Evolutionary conservation across 2,329 filamentous ascomycete genomes (phyloP).

Genomic region (Epichloe gansuensis): DNA sequence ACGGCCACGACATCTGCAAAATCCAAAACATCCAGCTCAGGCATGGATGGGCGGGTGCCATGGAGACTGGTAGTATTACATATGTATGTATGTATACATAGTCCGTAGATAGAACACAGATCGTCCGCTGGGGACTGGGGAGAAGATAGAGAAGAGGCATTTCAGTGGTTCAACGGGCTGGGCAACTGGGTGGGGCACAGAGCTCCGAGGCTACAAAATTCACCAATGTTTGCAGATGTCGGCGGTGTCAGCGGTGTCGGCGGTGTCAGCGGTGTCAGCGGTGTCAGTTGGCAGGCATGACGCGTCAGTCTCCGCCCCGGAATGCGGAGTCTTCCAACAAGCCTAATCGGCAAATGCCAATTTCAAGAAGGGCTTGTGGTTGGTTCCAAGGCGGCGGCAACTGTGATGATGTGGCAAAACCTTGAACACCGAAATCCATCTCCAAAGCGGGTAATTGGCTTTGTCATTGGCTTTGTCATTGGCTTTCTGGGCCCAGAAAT

Average conservation of each 20-base stretch:
- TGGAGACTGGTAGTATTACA: neutral
- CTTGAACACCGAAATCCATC: neutral
- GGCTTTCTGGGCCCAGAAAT: neutral
- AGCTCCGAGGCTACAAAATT: too few species aligned
- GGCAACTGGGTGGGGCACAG: too few species aligned
- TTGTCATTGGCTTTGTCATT: neutral
- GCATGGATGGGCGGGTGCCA: neutral
- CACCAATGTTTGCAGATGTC: too few species aligned
- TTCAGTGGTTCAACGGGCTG: too few species aligned
- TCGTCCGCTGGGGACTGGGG: too few species aligned
- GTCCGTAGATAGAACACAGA: neutral
- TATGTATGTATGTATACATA: too few species aligned
- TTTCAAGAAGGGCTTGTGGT: neutral
- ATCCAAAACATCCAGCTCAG: neutral
- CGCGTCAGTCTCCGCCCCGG: neutral
- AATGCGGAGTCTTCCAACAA: neutral
- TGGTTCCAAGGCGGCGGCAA: neutral
- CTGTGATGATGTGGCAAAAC: neutral
- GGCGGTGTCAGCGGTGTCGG: neutral
- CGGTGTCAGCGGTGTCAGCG: neutral
- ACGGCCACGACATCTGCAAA: neutral
- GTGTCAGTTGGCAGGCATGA: neutral
- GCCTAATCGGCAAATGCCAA: neutral
- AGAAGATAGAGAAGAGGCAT: neutral
- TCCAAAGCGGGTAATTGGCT: neutral